Conservation (phyloP, 2,329 filamentous ascomycete genomes). For the Aspergillus uvarum region DNA sequence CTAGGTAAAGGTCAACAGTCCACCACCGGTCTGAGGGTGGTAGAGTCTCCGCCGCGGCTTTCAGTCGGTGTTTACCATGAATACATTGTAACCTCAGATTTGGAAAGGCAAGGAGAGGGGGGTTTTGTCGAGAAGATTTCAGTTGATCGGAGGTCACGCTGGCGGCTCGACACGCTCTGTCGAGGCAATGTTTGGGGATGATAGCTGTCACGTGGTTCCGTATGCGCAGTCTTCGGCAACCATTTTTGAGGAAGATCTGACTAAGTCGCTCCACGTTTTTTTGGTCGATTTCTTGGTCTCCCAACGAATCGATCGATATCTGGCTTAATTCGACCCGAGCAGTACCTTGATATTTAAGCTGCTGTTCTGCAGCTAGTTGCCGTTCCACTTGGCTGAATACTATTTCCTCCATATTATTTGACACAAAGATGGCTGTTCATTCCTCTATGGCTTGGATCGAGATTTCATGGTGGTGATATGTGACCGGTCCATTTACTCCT, state of each 20-base stretch:
- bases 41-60: slow-evolving; percentile 20
- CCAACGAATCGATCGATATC: slow-evolving; percentile 21
- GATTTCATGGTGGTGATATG: too few species aligned
- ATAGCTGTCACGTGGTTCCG: slow-evolving; percentile 33
- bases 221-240: slow-evolving; percentile 25
- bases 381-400: too few species aligned
- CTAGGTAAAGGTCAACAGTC: slow-evolving; percentile 32
- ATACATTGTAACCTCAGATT: slow-evolving; percentile 25
- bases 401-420: too few species aligned
- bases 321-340: slow-evolving; percentile 25
- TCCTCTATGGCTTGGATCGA: too few species aligned
- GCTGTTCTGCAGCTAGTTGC: not conserved
- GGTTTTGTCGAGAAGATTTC: slow-evolving; percentile 7
- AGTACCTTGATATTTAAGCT: slow-evolving; percentile 25
- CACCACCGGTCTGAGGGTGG: slow-evolving; percentile 27
- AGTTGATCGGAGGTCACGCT: slow-evolving; percentile 8
- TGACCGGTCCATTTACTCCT: too few species aligned
- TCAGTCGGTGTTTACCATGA: slow-evolving; percentile 24
- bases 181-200: slow-evolving; percentile 28
- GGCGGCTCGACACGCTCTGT: slow-evolving; percentile 3
- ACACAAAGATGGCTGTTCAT: too few species aligned
- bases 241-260: slow-evolving; percentile 23
- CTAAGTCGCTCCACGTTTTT: slow-evolving; percentile 22
- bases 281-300: slow-evolving; percentile 16
- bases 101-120: slow-evolving; percentile 24